Evolutionary conservation across 768 basidiomycete species (phyloP).

Genomic region (Mycena olivaceomarginata): DNA sequence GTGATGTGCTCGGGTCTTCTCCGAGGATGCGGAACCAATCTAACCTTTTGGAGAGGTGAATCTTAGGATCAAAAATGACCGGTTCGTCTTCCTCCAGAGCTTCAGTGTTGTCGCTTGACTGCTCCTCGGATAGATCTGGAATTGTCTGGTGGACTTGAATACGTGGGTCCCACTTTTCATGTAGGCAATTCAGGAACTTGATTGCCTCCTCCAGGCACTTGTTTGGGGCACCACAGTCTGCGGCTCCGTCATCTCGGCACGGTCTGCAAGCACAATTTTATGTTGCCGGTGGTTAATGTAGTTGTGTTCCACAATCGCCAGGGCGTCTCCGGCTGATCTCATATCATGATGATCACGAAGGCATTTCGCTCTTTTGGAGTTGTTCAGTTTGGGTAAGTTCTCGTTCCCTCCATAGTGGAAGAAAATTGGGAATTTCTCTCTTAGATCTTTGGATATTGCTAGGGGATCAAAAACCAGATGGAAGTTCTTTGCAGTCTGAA

Average conservation of each 20-base stretch:
- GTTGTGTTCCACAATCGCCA: background rate
- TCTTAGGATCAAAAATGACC: background rate
- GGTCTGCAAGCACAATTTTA: constrained; percentile 6
- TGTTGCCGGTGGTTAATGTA: background rate
- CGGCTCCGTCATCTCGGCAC: background rate
- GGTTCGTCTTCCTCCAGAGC: background rate
- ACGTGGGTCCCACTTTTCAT: constrained; percentile 16
- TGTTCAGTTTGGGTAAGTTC: background rate
- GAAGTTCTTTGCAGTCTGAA: constrained; percentile 47
- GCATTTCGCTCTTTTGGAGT: background rate
- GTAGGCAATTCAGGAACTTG: background rate
- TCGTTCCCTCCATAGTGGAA: constrained; percentile 48
- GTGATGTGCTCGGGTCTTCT: background rate
- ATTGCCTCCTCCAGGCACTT: background rate
- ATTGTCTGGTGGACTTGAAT: background rate
- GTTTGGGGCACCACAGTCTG: too few species aligned
- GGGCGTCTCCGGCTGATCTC: background rate
- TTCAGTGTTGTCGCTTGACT: background rate
- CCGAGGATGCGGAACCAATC: background rate
- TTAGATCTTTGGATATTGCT: constrained; percentile 32
- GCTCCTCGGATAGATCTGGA: background rate
- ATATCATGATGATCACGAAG: background rate
- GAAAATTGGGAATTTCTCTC: constrained; percentile 53
- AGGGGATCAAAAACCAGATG: constrained; percentile 39
- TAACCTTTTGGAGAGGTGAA: background rate